Evolutionary conservation across 148 eudicot species (phyloP).

Genomic region (Agrostemma githago): DNA sequence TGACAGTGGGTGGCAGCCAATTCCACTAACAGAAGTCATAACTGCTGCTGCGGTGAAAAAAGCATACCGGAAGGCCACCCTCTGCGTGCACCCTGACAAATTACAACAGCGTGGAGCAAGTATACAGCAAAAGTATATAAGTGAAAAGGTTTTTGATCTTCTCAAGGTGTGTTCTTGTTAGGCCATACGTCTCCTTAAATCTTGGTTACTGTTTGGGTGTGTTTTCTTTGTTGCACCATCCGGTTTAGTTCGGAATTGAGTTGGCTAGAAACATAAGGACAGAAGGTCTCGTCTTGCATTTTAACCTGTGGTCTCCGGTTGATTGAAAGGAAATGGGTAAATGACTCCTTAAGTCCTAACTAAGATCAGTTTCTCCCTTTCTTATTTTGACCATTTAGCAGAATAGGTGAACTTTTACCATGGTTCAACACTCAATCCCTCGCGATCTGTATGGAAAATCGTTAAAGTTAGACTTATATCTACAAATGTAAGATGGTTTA

Average conservation of each 20-base stretch:
- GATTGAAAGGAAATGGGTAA: neutral
- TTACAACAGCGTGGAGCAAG: constrained; percentile 95
- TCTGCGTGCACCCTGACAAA: constrained; percentile 97
- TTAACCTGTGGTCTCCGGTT: too few species aligned
- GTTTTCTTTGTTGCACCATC: too few species aligned
- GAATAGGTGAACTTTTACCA: neutral
- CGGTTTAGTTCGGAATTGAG: too few species aligned
- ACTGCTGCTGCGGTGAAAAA: constrained; percentile 87
- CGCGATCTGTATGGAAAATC: too few species aligned
- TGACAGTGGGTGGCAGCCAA: constrained; percentile 94
- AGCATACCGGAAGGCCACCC: constrained; percentile 97
- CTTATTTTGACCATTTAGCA: neutral
- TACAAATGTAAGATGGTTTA: too few species aligned
- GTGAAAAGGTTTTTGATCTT: constrained; percentile 98
- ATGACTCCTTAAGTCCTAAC: neutral
- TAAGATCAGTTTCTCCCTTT: neutral
- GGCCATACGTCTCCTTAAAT: neutral
- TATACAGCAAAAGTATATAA: constrained; percentile 83
- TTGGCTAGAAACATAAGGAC: too few species aligned
- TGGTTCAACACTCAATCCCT: too few species aligned
- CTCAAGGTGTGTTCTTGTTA: constrained; percentile 63
- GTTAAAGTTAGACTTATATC: too few species aligned
- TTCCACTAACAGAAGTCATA: constrained; percentile 88
- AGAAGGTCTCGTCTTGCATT: too few species aligned
- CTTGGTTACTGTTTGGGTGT: neutral